Evolutionary conservation across 2,329 filamentous ascomycete genomes (phyloP).

Genomic region (Tetracladium maxilliforme): DNA sequence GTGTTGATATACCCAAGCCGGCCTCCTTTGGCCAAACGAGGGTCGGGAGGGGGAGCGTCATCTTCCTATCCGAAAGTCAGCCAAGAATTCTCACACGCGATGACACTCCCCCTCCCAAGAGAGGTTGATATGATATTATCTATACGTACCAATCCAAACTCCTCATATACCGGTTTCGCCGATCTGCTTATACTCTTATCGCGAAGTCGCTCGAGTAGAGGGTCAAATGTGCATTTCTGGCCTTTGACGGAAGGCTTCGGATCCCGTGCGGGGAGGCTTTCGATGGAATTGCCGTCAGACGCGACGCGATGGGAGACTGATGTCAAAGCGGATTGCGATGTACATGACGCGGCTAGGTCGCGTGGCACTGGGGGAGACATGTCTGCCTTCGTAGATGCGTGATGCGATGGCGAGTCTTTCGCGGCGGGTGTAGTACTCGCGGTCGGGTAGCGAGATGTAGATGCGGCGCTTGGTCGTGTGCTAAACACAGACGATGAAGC

Average conservation of each 20-base stretch:
- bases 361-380: too few relatives aligned
- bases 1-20: slow-evolving; percentile 52
- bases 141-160: slow-evolving; percentile 53
- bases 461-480: slow-evolving; percentile 9
- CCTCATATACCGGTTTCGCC: slow-evolving; percentile 44
- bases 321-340: too few relatives aligned
- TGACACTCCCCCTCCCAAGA: slow-evolving; percentile 46
- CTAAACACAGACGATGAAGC: slow-evolving; percentile 60
- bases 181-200: slow-evolving; percentile 37
- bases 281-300: too few relatives aligned
- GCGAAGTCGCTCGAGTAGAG: slow-evolving; percentile 18
- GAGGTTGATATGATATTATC: slow-evolving; percentile 11
- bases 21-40: slow-evolving; percentile 61
- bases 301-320: too few relatives aligned
- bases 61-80: slow-evolving; percentile 60
- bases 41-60: slow-evolving; percentile 67
- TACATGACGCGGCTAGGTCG: too few relatives aligned
- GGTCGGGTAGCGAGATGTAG: neutral
- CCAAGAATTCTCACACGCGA: slow-evolving; percentile 29
- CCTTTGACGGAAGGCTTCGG: slow-evolving; percentile 36
- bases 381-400: too few relatives aligned
- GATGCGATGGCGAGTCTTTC: too few relatives aligned
- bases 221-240: slow-evolving; percentile 46
- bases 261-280: slow-evolving; percentile 44
- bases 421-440: too few relatives aligned